Base-by-base conservation (phyloP, 2,329 filamentous ascomycete genomes). In the Phialocephala sp. region DNA sequence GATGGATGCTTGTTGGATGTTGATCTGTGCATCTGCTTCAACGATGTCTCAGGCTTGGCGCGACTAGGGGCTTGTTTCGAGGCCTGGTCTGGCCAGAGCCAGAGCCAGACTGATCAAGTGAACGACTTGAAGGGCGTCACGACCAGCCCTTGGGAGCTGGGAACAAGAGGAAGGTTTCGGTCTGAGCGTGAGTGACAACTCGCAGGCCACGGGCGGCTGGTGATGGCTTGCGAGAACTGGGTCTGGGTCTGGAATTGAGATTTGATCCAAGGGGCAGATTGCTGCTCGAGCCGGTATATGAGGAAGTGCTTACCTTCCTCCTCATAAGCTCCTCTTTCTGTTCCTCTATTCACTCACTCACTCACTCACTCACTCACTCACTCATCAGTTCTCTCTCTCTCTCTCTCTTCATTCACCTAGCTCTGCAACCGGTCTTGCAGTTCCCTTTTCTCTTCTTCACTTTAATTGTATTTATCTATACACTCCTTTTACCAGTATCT, bases 321-420 rank as follows among this genome's bases (percentile, higher is more conserved):
- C 8, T 41, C 37, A 12, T 18, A 41, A 41, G 11, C 3, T 12
- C 37, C 15, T 41, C 37, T 41, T 41, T 41, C 15, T 32, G 27
- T 32, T 32, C 27, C 45, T 39, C 18, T 22, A 54, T 27, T 35
- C 35, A 59, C 22, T 59, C 39, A 59, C 20, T 59, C 57, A 8
- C 37, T 45, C 57, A 59, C 37, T 45, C 57, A 43, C 37, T 20
- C 57, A 59, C 22, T n/a, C 57, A 41, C n/a, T 22, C 57, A 45
- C 22, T 41, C n/a, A 14, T 8, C 45, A 43, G 11, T 41, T 2
- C 4, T 4, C 9, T 12, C 37, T 12, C 9, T 41, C 37, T 41
- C 37, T 41, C 15, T 41, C 37, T 41, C 37, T 41, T 41, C 37
- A 32, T 41, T 41, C 37, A 41, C 15, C 37, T 41, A 12, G n/a